Conservation (phyloP, 148 eudicot species). For the Camellia sinensis region DNA sequence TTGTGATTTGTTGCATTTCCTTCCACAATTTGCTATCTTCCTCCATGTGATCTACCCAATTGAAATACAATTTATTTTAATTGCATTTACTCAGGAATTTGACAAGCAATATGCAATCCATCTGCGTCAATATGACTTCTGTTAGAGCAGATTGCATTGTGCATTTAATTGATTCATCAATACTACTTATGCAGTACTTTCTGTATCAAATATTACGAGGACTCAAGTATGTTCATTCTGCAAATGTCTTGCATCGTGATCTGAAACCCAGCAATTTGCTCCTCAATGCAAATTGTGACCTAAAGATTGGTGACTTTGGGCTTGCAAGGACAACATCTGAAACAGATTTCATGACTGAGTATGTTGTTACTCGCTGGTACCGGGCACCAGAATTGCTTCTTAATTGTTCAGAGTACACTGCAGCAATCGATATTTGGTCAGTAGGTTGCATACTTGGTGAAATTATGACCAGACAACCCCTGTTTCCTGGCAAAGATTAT, state of each 20-base stretch:
- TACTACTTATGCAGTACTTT: constrained; percentile 58
- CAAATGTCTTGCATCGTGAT: constrained; percentile 81
- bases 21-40: not conserved
- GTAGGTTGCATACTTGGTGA: constrained; percentile 94
- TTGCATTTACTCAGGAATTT: not conserved
- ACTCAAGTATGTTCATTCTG: constrained; percentile 84
- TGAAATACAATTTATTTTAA: not conserved
- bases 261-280: constrained; percentile 85
- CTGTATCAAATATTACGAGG: constrained; percentile 83
- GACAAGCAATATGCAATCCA: not conserved
- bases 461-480: constrained; percentile 66
- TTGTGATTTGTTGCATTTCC: not conserved
- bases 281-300: constrained; percentile 83
- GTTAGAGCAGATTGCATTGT: not conserved
- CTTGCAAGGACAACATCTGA: constrained; percentile 87
- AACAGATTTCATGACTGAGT: constrained; percentile 88
- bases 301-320: constrained; percentile 86
- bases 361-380: constrained; percentile 90
- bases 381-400: constrained; percentile 85
- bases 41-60: not conserved
- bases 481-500: constrained; percentile 80
- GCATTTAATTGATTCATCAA: not conserved
- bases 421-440: constrained; percentile 93
- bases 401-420: constrained; percentile 74
- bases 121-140: not conserved